A percentile compares a stretch with the other conserved stretches of the same genome.
These are phyloP conservation scores for Xerocomellus chrysenteron DNA, from an alignment of 768 basidiomycete species.

Conservation along the genomic window DNA sequence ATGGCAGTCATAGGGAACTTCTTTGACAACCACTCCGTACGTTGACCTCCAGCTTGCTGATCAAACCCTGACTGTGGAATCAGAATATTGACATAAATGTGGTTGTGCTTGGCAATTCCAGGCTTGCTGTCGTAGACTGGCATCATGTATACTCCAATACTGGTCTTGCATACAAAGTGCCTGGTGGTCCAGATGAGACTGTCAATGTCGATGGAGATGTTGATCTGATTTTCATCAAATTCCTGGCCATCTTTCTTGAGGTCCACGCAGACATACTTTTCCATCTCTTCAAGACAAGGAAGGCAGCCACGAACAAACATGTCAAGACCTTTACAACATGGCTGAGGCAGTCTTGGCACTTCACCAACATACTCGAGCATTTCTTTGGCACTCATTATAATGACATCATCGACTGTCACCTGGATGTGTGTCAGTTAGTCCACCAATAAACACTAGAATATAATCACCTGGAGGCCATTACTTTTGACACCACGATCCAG, in stretches of 20 bases:
- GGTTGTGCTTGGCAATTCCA: constrained; percentile 12
- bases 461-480: no score
- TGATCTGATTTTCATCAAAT: not conserved
- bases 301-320: not conserved
- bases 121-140: not conserved
- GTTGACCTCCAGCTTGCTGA: not conserved
- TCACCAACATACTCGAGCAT: no score
- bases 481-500: no score
- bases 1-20: constrained; percentile 5
- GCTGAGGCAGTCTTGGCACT: no score
- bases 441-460: no score
- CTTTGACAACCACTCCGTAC: constrained; percentile 9
- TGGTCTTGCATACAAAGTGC: not conserved
- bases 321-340: not conserved
- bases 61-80: constrained; percentile 5
- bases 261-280: not conserved
- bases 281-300: not conserved
- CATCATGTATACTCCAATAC: not conserved
- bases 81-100: constrained; percentile 11
- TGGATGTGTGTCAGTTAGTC: no score
- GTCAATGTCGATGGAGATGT: not conserved
- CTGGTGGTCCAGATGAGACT: constrained; percentile 2
- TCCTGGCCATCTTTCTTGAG: not conserved
- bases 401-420: no score
- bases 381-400: no score